These are phyloP conservation scores for Sporisorium sorghi DNA, from an alignment of 1,284 basidiomycete genomes.

Conservation along the genomic window DNA sequence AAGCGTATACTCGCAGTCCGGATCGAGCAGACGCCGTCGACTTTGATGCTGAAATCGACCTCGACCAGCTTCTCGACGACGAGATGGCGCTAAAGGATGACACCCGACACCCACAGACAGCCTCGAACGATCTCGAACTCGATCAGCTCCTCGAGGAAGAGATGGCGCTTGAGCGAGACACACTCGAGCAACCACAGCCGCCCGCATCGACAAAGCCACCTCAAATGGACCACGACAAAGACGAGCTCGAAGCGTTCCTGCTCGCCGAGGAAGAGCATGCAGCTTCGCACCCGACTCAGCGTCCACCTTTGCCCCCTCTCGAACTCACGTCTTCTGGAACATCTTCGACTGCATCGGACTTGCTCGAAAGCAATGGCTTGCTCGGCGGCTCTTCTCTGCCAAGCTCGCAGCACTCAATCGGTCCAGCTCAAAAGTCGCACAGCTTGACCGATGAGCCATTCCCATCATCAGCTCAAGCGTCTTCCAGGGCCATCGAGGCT, in stretches of 20 bases:
- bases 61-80: constrained; percentile 44
- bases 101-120: neutral
- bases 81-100: constrained; percentile 20
- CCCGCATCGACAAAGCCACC: neutral
- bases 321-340: constrained; percentile 8
- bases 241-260: constrained; percentile 44
- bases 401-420: constrained; percentile 28
- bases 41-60: constrained; percentile 36
- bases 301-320: constrained; percentile 4
- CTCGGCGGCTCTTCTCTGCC: constrained; percentile 35
- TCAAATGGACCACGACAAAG: constrained; percentile 17
- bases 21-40: constrained; percentile 25
- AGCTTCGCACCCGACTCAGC: neutral
- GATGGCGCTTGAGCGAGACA: neutral
- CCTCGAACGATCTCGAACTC: constrained; percentile 25
- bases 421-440: constrained; percentile 8
- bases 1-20: constrained; percentile 3
- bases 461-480: constrained; percentile 17
- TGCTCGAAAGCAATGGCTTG: constrained; percentile 46
- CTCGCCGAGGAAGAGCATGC: constrained; percentile 28
- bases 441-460: constrained; percentile 1
- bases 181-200: neutral
- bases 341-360: constrained; percentile 24
- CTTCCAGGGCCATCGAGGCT: constrained; percentile 33
- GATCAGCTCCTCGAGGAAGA: constrained; percentile 49